phyloP scores from a whole-genome alignment of 768 basidiomycete genomes.

The Termitomyces sp. region DNA sequence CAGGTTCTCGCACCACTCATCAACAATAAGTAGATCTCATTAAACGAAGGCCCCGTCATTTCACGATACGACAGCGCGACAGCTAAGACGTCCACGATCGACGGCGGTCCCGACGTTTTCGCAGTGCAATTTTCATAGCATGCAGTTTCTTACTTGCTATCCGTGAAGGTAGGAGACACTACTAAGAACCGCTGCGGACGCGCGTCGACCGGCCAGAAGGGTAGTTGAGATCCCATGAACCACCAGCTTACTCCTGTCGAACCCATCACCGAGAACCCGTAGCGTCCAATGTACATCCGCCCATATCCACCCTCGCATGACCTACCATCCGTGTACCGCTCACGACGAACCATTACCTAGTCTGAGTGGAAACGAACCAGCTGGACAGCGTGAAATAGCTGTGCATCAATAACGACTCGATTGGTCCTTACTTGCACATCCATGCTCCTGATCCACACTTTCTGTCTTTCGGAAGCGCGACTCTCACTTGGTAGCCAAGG shows the following conservation, averaged over 20 bases:
- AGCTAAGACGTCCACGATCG: background rate
- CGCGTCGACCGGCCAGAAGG: background rate
- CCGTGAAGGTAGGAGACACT: background rate
- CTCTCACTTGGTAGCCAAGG: background rate
- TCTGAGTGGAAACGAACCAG: background rate
- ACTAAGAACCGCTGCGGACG: background rate
- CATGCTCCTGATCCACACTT: too few relatives aligned
- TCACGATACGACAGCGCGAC: background rate
- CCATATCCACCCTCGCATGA: background rate
- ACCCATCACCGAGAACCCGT: background rate
- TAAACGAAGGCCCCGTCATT: background rate
- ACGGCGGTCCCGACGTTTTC: slow-evolving; percentile 5
- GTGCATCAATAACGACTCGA: background rate
- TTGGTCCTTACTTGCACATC: background rate
- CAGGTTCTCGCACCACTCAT: background rate
- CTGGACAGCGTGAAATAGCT: background rate
- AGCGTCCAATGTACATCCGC: background rate
- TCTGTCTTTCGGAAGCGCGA: background rate
- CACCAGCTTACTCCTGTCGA: background rate
- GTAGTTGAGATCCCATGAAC: background rate
- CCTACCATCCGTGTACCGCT: background rate
- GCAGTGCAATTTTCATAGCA: slow-evolving; percentile 2
- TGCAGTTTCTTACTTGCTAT: background rate
- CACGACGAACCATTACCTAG: background rate
- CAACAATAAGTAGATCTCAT: background rate